These are phyloP conservation scores for Blepharisma japonicum DNA, from an alignment of 73 alveolate genomes.

Conservation along the genomic window DNA sequence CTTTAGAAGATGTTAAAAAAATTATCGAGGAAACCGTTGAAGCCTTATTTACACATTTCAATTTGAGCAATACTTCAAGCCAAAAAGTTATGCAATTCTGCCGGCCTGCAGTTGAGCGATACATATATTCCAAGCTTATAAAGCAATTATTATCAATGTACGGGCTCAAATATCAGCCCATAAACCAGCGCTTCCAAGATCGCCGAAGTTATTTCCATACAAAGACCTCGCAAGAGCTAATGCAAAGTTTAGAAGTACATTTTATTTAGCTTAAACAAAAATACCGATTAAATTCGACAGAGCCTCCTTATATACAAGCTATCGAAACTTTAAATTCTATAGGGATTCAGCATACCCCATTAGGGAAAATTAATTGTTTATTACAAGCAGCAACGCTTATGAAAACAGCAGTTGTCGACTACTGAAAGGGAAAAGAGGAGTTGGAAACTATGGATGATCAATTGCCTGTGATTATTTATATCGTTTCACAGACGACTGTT, in stretches of 20 bases:
- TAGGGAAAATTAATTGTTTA: neutral
- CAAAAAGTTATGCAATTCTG: neutral
- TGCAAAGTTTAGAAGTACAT: conserved; percentile 9
- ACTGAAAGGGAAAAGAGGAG: conserved; percentile 56
- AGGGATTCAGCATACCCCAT: neutral
- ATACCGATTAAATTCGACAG: neutral
- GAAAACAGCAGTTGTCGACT: conserved; percentile 31
- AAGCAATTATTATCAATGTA: neutral
- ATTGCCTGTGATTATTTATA: conserved; percentile 53
- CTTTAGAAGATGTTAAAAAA: neutral
- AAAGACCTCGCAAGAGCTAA: neutral
- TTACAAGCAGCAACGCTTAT: neutral
- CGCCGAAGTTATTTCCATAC: neutral
- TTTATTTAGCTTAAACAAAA: neutral
- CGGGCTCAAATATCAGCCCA: neutral
- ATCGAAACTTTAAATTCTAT: neutral
- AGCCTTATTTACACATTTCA: neutral
- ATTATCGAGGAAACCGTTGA: neutral
- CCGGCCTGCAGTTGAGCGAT: neutral
- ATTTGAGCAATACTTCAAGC: neutral
- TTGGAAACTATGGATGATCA: conserved; percentile 67
- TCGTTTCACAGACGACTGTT: conserved; percentile 43
- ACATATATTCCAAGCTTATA: neutral
- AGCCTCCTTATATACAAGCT: neutral
- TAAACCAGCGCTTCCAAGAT: neutral